A percentile compares a stretch with the other conserved stretches of the same genome.
These are phyloP conservation scores for Bigelowiella natans DNA, from an alignment of 78 protist genomes.

Conservation along the genomic window DNA sequence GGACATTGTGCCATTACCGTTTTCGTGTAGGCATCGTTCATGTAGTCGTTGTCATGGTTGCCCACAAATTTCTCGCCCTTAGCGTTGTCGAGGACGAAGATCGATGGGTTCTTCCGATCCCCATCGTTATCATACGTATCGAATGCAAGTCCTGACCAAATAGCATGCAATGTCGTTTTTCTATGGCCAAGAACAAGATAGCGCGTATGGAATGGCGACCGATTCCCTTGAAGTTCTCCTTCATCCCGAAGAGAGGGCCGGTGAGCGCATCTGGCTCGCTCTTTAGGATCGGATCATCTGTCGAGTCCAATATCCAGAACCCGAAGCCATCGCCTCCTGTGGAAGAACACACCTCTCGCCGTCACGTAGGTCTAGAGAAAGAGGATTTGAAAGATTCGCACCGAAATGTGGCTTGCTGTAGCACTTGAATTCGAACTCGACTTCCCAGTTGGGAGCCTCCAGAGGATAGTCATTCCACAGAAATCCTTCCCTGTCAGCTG, in stretches of 20 bases:
- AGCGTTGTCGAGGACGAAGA: neutral
- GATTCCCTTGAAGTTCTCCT: neutral
- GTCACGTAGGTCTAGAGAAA: too few species aligned
- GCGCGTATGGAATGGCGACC: too few species aligned
- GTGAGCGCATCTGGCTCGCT: neutral
- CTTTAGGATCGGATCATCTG: neutral
- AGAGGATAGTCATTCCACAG: slow-evolving; percentile 5
- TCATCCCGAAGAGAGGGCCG: neutral
- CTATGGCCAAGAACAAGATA: too few species aligned
- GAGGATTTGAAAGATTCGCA: too few species aligned
- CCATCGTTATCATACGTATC: neutral
- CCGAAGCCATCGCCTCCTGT: slow-evolving; percentile 4
- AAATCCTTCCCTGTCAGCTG: neutral
- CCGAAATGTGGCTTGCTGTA: neutral
- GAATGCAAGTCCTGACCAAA: neutral
- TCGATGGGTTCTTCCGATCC: neutral
- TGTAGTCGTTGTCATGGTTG: neutral
- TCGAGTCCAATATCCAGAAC: neutral
- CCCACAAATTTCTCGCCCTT: neutral
- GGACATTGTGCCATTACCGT: too few species aligned
- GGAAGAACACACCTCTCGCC: too few species aligned
- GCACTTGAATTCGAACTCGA: neutral
- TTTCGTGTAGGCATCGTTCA: neutral
- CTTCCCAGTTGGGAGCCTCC: neutral
- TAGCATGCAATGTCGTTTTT: too few species aligned